Evolutionary conservation across 23 red algal species (phyloP).

Genomic region (Pyropia yezoensis): DNA sequence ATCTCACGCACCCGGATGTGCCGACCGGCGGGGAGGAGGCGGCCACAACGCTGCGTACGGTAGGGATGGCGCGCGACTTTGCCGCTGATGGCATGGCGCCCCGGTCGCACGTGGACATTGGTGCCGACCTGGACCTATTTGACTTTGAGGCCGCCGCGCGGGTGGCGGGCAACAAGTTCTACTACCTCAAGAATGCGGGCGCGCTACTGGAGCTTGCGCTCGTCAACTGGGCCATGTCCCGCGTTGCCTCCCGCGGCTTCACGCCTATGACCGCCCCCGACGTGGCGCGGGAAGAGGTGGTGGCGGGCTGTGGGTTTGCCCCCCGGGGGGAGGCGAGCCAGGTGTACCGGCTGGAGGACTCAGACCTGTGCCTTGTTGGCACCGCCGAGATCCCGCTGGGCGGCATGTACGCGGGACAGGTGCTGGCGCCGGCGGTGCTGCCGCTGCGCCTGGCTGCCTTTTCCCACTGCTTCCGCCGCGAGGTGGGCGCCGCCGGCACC

Average conservation of each 20-base stretch:
- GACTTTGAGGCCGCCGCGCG: conserved; percentile 92
- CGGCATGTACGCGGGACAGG: conserved; percentile 74
- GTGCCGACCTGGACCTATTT: conserved; percentile 39
- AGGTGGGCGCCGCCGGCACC: conserved; percentile 88
- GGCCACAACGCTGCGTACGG: conserved; percentile 29
- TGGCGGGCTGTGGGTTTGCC: conserved; percentile 83
- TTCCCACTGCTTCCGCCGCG: conserved; percentile 91
- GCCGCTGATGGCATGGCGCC: conserved; percentile 29
- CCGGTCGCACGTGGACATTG: conserved; percentile 56
- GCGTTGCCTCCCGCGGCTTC: conserved; percentile 50
- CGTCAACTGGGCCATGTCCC: conserved; percentile 84
- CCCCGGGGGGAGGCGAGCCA: conserved; percentile 88
- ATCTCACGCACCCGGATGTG: conserved; percentile 83
- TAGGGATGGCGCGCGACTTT: conserved; percentile 38
- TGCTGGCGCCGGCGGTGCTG: conserved; percentile 65
- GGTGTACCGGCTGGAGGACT: conserved; percentile 71
- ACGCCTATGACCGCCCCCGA: conserved; percentile 91
- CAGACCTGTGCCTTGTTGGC: conserved; percentile 88
- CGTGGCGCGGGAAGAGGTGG: conserved; percentile 74
- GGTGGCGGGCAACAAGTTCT: conserved; percentile 87
- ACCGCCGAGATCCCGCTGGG: conserved; percentile 94
- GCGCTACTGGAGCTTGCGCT: conserved; percentile 94
- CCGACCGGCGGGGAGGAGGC: conserved; percentile 68
- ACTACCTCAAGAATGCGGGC: conserved; percentile 86
- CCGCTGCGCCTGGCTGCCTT: conserved; percentile 91